Evolutionary conservation across 2,329 filamentous ascomycete species (phyloP), one percentile per base, ranked within the genome.

Genomic region (Phoma sp.): DNA sequence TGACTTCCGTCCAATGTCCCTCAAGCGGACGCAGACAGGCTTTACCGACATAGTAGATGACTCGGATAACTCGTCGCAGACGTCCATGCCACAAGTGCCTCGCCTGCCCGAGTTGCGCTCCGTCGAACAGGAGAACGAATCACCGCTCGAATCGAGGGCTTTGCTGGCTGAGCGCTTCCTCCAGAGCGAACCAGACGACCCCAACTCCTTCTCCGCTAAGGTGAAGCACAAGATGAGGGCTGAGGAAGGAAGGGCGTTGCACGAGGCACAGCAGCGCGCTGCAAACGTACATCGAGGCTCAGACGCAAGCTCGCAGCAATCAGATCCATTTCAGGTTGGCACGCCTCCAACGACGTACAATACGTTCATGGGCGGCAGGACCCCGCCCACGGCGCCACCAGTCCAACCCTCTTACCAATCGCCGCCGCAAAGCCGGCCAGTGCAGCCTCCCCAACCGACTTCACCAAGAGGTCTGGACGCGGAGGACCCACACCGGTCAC

Each of bases 11-110:
- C 85, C 85, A 1, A 79, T 78, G 30, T 77, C 82, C 5, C 74
- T 89, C 47, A 78, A 79, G 54, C 79, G 86, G 36, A 82, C 82
- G 1, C 83, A 85, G 69, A 89, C 86, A 0, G 85, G 85, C 18
- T 72, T 72, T 58, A 67, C 65, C 36, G 64, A 65, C 27, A 49
- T 65, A 22, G 59, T 33, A 7, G 60, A 59, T 35, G 58, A 62
- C 35, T 57, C 60, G 3, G 60, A 65, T 43, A 52, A 55, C 22
- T 41, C 40, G 4, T 61, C 66, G 32, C 23, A 37, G 7, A 59
- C 82, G 80, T 65, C 59, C 6, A 46, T 64, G 24, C 67, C 68
- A 4, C 53, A 58, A 2, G 37, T 70, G 13, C 71, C 64, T 57
- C 74, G 57, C 60, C 47, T 73, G 29, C 68, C 65, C n/a, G 65